Evolutionary conservation across 139 green algal species (phyloP), one percentile per base, ranked within the genome.

Genomic region (Tetradesmus obliquus): DNA sequence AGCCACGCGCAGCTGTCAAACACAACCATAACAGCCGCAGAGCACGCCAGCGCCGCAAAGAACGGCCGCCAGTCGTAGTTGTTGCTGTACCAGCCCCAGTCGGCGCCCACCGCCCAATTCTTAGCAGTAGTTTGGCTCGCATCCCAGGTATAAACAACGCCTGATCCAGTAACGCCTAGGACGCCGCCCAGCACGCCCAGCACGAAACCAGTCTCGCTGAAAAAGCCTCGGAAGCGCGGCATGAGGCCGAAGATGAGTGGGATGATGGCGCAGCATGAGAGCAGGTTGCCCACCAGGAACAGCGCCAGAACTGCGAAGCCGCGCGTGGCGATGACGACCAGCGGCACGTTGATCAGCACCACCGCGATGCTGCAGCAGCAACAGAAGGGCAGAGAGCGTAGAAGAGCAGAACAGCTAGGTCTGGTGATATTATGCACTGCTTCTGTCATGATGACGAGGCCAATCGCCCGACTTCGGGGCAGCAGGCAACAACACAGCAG

Each of bases 241-340:
- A 90, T 69, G 32, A 94, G 87, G 19, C 94, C 82, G 53, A 95
- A 79, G 72, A 83, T 69, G 57, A 99, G 87, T 19, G 96, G 94
- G 51, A 97, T 60, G 71, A 95, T 94, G 24, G 91, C 94, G 54
- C 94, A 97, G 87, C 93, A 94, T 90, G 93, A 96, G 3, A 98
- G 76, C 91, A 98, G 94, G 95, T 99, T 99, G 86, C 94, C 93
- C 3, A 99, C 90, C 1, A 98, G 94, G 92, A 98, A 99, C n/a
- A 99, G 96, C 58, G 93, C 79, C 1, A 98, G 94, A 8, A 98
- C 86, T 10, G 19, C 86, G 95, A 95, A 85, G 86, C 91, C 91
- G 58, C 92, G 71, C 15, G 86, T 93, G 89, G 54, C 93, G 84
- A 92, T 85, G 79, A 96, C 89, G 45, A 97, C 74, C 54, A 96